These are phyloP conservation scores for Boletus vinaceobasis DNA, from an alignment of 768 basidiomycete genomes.

Conservation along the genomic window DNA sequence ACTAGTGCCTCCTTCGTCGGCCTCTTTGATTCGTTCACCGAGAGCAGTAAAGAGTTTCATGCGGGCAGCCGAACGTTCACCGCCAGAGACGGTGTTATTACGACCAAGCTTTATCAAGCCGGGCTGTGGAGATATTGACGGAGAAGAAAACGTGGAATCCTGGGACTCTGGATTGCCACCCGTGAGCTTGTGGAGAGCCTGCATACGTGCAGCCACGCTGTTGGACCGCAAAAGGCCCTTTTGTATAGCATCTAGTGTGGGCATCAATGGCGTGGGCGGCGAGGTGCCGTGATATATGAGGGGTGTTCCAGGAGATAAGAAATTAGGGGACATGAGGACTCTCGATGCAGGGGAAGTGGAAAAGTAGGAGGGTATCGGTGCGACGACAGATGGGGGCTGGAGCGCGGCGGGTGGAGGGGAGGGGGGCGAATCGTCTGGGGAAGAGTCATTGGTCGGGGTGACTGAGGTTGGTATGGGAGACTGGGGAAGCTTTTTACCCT, in stretches of 20 bases:
- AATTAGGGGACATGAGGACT: conserved; percentile 41
- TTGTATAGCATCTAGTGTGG: conserved; percentile 75
- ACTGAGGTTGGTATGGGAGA: conserved; percentile 43
- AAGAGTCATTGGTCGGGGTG: conserved; percentile 61
- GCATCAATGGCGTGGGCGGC: conserved; percentile 59
- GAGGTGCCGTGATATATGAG: conserved; percentile 64
- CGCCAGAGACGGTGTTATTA: conserved; percentile 81
- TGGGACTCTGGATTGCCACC: conserved; percentile 62
- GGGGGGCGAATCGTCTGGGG: conserved; percentile 53
- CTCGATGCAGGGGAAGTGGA: conserved; percentile 43
- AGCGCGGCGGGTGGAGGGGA: conserved; percentile 26
- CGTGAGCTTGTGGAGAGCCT: conserved; percentile 82
- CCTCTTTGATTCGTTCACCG: conserved; percentile 54
- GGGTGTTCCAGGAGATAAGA: conserved; percentile 52
- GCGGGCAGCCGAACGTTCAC: conserved; percentile 72
- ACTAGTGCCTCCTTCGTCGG: conserved; percentile 60
- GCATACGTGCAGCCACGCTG: conserved; percentile 76
- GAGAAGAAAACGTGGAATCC: conserved; percentile 52
- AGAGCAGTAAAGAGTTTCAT: conserved; percentile 63
- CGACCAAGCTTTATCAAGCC: conserved; percentile 48
- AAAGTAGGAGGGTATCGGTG: conserved; percentile 56
- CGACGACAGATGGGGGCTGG: conserved; percentile 35
- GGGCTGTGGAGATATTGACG: conserved; percentile 46
- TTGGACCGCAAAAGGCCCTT: conserved; percentile 84
- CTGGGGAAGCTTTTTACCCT: conserved; percentile 54